Evolutionary conservation across 345 rosid genomes (phyloP).

Genomic region (Populus ilicifolia): DNA sequence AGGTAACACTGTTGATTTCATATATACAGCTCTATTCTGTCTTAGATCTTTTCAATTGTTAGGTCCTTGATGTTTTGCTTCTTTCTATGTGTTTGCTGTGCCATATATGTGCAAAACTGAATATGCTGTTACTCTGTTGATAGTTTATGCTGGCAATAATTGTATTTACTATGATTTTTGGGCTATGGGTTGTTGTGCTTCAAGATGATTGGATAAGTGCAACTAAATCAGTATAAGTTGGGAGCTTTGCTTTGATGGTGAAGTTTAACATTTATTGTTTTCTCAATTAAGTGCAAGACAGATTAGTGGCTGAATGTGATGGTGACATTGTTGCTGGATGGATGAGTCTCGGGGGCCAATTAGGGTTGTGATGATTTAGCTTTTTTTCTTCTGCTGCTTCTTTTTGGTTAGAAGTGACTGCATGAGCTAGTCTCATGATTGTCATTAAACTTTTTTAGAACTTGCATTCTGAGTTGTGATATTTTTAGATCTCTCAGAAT

Average conservation of each 20-base stretch:
- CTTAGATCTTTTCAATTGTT: neutral
- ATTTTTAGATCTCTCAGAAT: neutral
- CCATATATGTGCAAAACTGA: neutral
- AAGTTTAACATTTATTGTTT: neutral
- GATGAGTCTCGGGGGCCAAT: too few relatives aligned
- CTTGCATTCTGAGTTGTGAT: neutral
- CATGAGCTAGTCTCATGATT: neutral
- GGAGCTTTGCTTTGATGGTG: neutral
- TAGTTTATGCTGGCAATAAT: neutral
- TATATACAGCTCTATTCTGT: neutral
- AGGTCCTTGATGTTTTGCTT: neutral
- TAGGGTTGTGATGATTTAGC: neutral
- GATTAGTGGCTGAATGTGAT: neutral
- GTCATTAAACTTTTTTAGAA: neutral
- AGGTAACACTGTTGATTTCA: constrained; percentile 43
- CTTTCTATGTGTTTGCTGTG: neutral
- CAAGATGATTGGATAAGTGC: neutral
- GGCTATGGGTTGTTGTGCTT: neutral
- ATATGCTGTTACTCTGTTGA: neutral
- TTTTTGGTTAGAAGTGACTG: neutral
- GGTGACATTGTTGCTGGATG: neutral
- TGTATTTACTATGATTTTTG: neutral
- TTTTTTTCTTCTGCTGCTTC: neutral
- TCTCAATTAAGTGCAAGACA: neutral
- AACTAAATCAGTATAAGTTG: neutral